Base-by-base conservation (phyloP, 2,329 filamentous ascomycete species). In the Botrytis squamosa region DNA sequence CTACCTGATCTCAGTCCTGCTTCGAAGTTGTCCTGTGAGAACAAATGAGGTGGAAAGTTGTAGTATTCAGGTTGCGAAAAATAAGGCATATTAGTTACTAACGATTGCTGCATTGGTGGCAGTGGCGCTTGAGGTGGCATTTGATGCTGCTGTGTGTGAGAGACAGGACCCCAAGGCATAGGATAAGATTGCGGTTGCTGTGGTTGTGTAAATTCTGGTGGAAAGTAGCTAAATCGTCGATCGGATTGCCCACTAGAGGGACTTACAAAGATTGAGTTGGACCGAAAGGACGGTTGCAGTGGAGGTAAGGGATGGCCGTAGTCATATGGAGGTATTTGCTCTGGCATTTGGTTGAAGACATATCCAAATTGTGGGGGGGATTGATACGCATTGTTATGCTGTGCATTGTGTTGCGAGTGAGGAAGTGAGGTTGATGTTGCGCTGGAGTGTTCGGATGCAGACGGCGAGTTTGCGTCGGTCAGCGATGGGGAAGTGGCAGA, bases 201-300 rank as follows among this genome's bases (percentile, higher is more conserved):
- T 42, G 78, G 75, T 63, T 82, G 80, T 18, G 79, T 76, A 44
- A 79, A 81, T 40, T 91, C 89, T 1, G 89, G 89, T 16, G 90
- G 88, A 76, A 91, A 91, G 77, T 90, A 89, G 25, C 89, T 91
- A 75, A 90, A 89, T 12, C 89, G 84, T 36, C 89, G 85, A 12
- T 89, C 88, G 59, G 83, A 85, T 14, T 83, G 83, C 74, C 84
- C 86, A 29, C 85, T 85, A 1, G 86, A 85, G 9, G 89, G 89
- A 73, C 87, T 88, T 76, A 86, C 84, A 81, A 91, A 91, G 74
- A 91, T 91, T 1, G 90, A 91, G 79, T 90, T 90, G 16, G 89
- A 91, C 71, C 90, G 86, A 81, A 91, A 91, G 85, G 89, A 63
- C 86, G 88, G 59, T 64, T 79, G 79, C 14, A 75, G 74, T 52